phyloP scores from a whole-genome alignment of 2,329 filamentous ascomycete genomes.

The Neurospora sp. region DNA sequence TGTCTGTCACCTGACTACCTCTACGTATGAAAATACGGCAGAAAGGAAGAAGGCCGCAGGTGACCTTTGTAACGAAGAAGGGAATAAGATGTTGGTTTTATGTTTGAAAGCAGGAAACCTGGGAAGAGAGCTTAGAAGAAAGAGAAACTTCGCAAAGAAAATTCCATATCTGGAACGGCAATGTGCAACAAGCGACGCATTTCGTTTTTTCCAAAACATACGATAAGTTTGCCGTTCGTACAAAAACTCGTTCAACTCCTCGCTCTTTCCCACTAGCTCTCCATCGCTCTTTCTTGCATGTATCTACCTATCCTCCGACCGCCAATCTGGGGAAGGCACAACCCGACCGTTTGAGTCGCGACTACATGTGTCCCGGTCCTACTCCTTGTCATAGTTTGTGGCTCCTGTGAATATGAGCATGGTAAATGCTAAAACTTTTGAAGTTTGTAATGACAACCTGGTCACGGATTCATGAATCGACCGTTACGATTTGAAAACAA shows the following conservation, averaged over 20 bases:
- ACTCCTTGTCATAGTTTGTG: neutral
- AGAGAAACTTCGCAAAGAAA: too few relatives aligned
- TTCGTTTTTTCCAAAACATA: neutral
- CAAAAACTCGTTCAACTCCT: neutral
- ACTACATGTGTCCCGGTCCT: neutral
- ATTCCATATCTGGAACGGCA: conserved; percentile 2
- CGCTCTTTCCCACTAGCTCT: neutral
- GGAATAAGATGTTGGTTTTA: too few relatives aligned
- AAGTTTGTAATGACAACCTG: neutral
- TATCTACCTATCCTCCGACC: neutral
- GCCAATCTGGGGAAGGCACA: neutral
- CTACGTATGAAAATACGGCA: too few relatives aligned
- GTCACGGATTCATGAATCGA: neutral
- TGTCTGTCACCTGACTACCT: too few relatives aligned
- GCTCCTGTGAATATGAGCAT: neutral
- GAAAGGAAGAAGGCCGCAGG: too few relatives aligned
- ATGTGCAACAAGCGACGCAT: neutral
- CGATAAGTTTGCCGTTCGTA: neutral
- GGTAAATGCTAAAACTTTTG: neutral
- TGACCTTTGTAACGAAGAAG: too few relatives aligned
- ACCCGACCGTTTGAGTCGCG: neutral
- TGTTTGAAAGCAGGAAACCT: too few relatives aligned
- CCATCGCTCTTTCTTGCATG: neutral
- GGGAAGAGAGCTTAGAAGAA: too few relatives aligned
- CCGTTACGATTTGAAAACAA: neutral